Evolutionary conservation across 768 basidiomycete species (phyloP).

Genomic region (Tephrocybe sp.): DNA sequence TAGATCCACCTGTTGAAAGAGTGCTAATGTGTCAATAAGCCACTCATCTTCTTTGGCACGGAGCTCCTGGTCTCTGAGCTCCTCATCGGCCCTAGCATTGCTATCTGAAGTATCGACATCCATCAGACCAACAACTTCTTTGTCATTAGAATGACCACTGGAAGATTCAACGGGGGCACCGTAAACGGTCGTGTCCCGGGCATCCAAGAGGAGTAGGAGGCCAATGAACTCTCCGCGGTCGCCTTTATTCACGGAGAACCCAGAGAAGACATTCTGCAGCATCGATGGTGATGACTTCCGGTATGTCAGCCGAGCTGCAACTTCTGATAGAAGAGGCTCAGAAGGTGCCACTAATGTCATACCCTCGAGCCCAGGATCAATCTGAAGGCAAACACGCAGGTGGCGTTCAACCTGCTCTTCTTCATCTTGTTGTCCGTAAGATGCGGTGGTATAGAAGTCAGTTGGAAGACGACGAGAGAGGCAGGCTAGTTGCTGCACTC

Average conservation of each 20-base stretch:
- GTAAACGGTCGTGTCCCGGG: conserved; percentile 20
- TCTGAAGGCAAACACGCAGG: conserved; percentile 28
- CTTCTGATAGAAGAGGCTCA: conserved; percentile 27
- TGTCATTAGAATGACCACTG: too few species aligned
- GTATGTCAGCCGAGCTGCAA: conserved; percentile 17
- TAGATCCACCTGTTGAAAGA: too few species aligned
- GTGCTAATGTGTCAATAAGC: too few species aligned
- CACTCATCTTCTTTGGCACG: too few species aligned
- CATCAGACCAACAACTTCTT: neutral
- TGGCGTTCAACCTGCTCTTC: conserved; percentile 29
- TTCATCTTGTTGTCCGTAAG: conserved; percentile 15
- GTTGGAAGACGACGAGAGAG: conserved; percentile 25
- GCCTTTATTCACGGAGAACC: conserved; percentile 19
- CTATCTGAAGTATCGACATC: neutral
- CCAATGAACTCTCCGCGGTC: conserved; percentile 22
- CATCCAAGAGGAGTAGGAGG: conserved; percentile 17
- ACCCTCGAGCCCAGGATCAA: conserved; percentile 13
- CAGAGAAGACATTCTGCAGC: neutral
- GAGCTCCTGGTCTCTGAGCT: too few species aligned
- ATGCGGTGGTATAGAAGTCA: conserved; percentile 24
- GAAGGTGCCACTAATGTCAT: conserved; percentile 23
- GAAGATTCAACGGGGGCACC: too few species aligned
- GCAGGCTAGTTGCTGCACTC: conserved; percentile 21
- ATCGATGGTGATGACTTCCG: neutral
- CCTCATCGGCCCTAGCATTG: too few species aligned